These are phyloP conservation scores for Ustilago lituana DNA, from an alignment of 1,284 basidiomycete genomes.

Conservation along the genomic window DNA sequence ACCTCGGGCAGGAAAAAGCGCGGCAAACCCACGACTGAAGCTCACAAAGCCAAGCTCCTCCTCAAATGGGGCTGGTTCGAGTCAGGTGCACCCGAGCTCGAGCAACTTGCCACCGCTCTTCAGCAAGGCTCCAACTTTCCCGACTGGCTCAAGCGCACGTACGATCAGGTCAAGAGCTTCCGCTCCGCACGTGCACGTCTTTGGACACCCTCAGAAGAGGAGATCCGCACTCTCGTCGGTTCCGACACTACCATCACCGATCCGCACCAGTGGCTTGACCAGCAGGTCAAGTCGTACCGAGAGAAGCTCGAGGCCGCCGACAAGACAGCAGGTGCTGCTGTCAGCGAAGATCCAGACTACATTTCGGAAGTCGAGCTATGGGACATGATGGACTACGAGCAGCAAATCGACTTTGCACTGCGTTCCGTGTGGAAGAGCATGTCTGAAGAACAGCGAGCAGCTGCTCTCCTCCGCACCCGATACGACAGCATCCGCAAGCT, in stretches of 20 bases:
- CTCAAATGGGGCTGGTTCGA: slow-evolving; percentile 46
- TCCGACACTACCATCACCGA: slow-evolving; percentile 13
- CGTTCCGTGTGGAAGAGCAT: slow-evolving; percentile 40
- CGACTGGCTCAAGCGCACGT: slow-evolving; percentile 19
- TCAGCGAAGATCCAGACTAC: neutral
- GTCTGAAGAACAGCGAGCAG: slow-evolving; percentile 23
- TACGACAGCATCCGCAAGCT: slow-evolving; percentile 57
- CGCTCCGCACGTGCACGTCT: slow-evolving; percentile 45
- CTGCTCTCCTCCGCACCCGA: slow-evolving; percentile 33
- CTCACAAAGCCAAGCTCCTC: slow-evolving; percentile 27
- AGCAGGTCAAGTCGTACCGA: slow-evolving; percentile 20
- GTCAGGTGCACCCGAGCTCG: neutral
- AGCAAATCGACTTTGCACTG: slow-evolving; percentile 47
- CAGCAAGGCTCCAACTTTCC: neutral
- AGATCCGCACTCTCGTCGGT: slow-evolving; percentile 11
- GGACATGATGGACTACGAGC: slow-evolving; percentile 42
- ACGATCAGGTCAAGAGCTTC: slow-evolving; percentile 35
- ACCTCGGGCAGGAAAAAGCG: slow-evolving; percentile 21
- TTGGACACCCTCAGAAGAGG: slow-evolving; percentile 31
- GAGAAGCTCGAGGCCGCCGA: neutral
- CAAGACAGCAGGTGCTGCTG: slow-evolving; percentile 2
- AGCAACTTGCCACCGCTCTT: neutral
- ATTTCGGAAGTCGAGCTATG: slow-evolving; percentile 12
- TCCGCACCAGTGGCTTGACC: slow-evolving; percentile 21
- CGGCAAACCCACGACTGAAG: slow-evolving; percentile 13